Evolutionary conservation across 2,329 filamentous ascomycete genomes (phyloP).

Genomic region (Penicillium sp.): DNA sequence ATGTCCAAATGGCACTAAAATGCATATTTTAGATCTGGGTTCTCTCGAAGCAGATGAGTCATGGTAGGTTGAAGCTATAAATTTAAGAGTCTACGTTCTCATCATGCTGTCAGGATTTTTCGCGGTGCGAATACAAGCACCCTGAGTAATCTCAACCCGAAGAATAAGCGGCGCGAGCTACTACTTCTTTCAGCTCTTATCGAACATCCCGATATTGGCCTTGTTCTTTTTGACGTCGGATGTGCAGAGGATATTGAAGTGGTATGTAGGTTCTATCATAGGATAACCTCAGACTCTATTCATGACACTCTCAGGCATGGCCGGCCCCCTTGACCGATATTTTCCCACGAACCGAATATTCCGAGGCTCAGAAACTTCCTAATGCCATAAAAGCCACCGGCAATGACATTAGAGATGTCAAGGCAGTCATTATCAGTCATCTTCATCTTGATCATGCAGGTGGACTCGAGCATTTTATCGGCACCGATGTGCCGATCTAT

Average conservation of each 20-base stretch:
- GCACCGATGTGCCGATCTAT: constrained; percentile 50
- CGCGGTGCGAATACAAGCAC: constrained; percentile 47
- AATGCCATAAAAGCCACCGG: constrained; percentile 42
- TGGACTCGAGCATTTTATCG: constrained; percentile 51
- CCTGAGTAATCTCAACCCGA: constrained; percentile 40
- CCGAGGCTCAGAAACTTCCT: constrained; percentile 37
- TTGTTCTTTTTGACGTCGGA: constrained; percentile 54
- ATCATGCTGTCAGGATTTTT: constrained; percentile 34
- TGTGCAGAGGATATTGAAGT: constrained; percentile 48
- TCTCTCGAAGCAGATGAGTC: constrained; percentile 53
- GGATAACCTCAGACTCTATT: neutral
- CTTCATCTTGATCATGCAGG: constrained; percentile 55
- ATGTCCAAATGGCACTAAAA: constrained; percentile 47
- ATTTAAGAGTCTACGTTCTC: neutral
- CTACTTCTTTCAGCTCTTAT: constrained; percentile 50
- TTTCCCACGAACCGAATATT: constrained; percentile 43
- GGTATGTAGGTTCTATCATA: constrained; percentile 25
- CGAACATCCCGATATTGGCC: constrained; percentile 49
- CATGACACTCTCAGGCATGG: constrained; percentile 33
- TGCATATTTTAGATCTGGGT: constrained; percentile 52
- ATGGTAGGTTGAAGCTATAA: constrained; percentile 34
- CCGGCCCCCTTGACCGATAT: constrained; percentile 42
- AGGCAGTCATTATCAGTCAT: constrained; percentile 53
- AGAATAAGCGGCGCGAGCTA: constrained; percentile 48
- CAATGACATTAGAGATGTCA: constrained; percentile 53